Conservation (phyloP, 164 flowering plant species). For the Protea cynaroides region DNA sequence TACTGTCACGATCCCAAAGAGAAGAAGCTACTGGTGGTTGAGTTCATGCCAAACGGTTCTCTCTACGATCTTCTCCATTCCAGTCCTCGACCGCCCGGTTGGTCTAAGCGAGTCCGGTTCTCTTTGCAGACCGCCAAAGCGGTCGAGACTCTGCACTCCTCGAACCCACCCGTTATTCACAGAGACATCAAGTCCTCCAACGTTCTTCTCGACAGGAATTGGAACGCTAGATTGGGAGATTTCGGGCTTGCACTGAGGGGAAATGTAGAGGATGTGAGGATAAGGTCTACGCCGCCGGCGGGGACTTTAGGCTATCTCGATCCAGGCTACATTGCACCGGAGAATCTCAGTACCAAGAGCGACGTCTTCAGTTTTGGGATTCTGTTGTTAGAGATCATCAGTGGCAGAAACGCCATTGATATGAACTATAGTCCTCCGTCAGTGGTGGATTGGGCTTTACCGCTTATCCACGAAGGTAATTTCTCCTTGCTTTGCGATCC, state of each 20-base stretch:
- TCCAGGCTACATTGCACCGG: slow-evolving; percentile 62
- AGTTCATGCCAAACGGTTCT: slow-evolving; percentile 81
- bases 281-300: slow-evolving; percentile 67
- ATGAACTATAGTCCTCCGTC: slow-evolving; percentile 75
- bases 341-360: slow-evolving; percentile 51
- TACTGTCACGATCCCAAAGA: slow-evolving; percentile 26
- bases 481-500: slow-evolving; percentile 39
- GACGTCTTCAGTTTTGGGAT: slow-evolving; percentile 84
- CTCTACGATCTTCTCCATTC: slow-evolving; percentile 58
- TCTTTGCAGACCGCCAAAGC: slow-evolving; percentile 61
- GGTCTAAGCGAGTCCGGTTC: slow-evolving; percentile 49
- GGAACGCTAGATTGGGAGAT: slow-evolving; percentile 66
- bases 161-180: slow-evolving; percentile 84
- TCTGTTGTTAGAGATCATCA: slow-evolving; percentile 55
- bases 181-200: slow-evolving; percentile 87
- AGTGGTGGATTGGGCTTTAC: slow-evolving; percentile 79
- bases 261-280: slow-evolving; percentile 57
- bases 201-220: slow-evolving; percentile 50
- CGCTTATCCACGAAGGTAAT: slow-evolving; percentile 43
- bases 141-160: slow-evolving; percentile 50
- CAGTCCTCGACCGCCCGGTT: slow-evolving; percentile 40
- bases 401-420: slow-evolving; percentile 81
- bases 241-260: slow-evolving; percentile 79
- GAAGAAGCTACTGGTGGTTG: slow-evolving; percentile 52
- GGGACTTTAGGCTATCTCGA: slow-evolving; percentile 81